A percentile compares a stretch with the other conserved stretches of the same genome.
These are phyloP conservation scores for Penicillium atrosanguineum DNA, from an alignment of 495 filamentous ascomycete species.

Conservation along the genomic window DNA sequence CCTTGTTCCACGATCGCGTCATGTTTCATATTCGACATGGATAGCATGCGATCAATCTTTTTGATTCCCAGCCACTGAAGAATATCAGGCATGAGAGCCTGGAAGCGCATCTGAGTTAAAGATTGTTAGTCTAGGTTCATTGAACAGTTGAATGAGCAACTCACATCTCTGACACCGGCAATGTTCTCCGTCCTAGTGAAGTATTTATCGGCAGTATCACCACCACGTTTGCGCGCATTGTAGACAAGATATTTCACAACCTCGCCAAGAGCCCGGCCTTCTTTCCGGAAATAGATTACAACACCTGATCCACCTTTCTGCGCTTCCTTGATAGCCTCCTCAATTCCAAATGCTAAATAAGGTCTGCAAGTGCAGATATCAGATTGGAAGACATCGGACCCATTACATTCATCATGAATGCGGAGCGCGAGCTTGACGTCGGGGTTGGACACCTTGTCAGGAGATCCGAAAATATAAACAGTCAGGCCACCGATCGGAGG, in stretches of 20 bases:
- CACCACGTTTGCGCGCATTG: slow-evolving; percentile 79
- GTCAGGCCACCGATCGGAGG: slow-evolving; percentile 94
- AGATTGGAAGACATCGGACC: slow-evolving; percentile 95
- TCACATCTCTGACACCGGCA: slow-evolving; percentile 76
- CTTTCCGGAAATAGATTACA: slow-evolving; percentile 98
- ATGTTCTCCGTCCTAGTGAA: slow-evolving; percentile 96
- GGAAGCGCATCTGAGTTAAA: slow-evolving; percentile 75
- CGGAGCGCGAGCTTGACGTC: slow-evolving; percentile 80
- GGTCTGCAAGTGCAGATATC: slow-evolving; percentile 98
- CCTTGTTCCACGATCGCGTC: slow-evolving; percentile 95
- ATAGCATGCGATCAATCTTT: slow-evolving; percentile 97
- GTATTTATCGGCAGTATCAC: slow-evolving; percentile 90
- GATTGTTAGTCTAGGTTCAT: background rate
- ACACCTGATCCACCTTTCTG: slow-evolving; percentile 92
- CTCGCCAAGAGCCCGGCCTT: slow-evolving; percentile 89
- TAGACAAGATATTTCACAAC: slow-evolving; percentile 98
- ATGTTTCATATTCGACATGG: slow-evolving; percentile 99
- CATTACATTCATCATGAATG: slow-evolving; percentile 96
- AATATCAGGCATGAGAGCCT: slow-evolving; percentile 97
- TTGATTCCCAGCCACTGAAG: slow-evolving; percentile 97
- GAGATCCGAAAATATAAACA: slow-evolving; percentile 94
- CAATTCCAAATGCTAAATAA: slow-evolving; percentile 94
- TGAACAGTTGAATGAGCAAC: background rate
- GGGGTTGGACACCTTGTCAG: slow-evolving; percentile 84
- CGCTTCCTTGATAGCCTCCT: slow-evolving; percentile 93